Evolutionary conservation across 108 stramenopile species (phyloP).

Genomic region (Nitzschia sp.): DNA sequence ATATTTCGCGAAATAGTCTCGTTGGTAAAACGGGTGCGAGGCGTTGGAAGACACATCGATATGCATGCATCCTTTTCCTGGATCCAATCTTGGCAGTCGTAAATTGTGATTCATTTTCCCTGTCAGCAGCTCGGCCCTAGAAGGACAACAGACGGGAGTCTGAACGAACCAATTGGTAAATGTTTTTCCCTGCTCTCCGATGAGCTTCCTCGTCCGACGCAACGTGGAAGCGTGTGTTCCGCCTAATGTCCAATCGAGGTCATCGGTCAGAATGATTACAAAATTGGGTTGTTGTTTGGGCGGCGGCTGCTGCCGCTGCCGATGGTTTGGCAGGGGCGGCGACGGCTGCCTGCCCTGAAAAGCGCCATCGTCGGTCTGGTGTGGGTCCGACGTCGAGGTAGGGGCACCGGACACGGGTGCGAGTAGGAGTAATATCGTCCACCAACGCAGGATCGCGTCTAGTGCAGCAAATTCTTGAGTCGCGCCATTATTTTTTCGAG

Average conservation of each 20-base stretch:
- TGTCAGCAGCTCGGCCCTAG: slow-evolving; percentile 46
- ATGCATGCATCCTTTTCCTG: slow-evolving; percentile 37
- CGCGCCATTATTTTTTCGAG: too few relatives aligned
- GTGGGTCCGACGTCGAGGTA: too few relatives aligned
- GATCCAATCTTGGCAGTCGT: background rate
- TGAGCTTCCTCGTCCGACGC: slow-evolving; percentile 13
- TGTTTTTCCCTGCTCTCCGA: slow-evolving; percentile 26
- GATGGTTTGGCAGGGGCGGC: background rate
- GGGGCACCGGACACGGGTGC: too few relatives aligned
- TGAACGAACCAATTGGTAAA: slow-evolving; percentile 48
- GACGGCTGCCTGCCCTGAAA: too few relatives aligned
- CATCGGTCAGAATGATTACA: slow-evolving; percentile 52
- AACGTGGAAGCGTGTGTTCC: slow-evolving; percentile 39
- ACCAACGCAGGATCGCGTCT: too few relatives aligned
- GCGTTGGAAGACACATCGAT: slow-evolving; percentile 19
- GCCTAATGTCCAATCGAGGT: slow-evolving; percentile 47
- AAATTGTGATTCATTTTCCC: slow-evolving; percentile 46
- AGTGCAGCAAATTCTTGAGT: too few relatives aligned
- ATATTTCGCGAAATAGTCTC: slow-evolving; percentile 35
- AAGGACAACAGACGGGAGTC: slow-evolving; percentile 51
- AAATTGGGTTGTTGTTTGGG: slow-evolving; percentile 50
- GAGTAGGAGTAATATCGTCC: too few relatives aligned
- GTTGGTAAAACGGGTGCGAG: slow-evolving; percentile 27
- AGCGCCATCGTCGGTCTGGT: too few relatives aligned
- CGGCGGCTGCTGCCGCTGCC: too few relatives aligned